Percentiles rank a stretch among this genome's conserved stretches.
phyloP scores from a whole-genome alignment of 345 rosid species.

The Eucalyptus paniculata region DNA sequence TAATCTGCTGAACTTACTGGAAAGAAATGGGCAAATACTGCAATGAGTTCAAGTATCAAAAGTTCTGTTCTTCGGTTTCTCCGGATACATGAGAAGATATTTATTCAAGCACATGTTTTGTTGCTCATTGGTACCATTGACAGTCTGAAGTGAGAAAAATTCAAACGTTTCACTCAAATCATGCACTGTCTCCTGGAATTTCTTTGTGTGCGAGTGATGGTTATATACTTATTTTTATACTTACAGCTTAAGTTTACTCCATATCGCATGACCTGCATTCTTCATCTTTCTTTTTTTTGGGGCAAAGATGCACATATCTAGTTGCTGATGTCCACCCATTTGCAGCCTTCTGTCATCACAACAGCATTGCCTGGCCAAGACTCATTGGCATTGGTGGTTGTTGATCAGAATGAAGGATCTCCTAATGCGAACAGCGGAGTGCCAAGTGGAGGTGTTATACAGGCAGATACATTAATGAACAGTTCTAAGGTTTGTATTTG shows the following conservation, averaged over 20 bases:
- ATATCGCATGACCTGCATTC: not conserved
- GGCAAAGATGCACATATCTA: not conserved
- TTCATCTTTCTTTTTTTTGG: not conserved
- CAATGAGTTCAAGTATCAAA: not conserved
- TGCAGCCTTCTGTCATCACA: not conserved
- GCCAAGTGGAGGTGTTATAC: conserved; percentile 27
- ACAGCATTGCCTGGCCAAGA: conserved; percentile 6
- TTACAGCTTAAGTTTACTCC: not conserved
- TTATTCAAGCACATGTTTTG: not conserved
- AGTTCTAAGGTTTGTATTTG: conserved; percentile 22
- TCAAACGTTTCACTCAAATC: not conserved
- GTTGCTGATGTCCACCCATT: not conserved
- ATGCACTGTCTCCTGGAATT: not conserved
- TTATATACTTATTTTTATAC: not conserved
- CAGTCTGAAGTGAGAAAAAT: not conserved
- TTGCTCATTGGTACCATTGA: not conserved
- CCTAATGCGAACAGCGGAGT: conserved; percentile 7
- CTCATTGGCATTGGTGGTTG: conserved; percentile 13
- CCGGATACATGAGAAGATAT: not conserved
- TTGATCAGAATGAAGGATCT: conserved; percentile 15
- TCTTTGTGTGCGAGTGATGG: not conserved
- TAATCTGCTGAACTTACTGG: not conserved
- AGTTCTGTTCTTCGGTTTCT: not conserved
- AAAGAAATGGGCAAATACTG: not conserved
- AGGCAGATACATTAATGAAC: conserved; percentile 16